Evolutionary conservation across 176 grass and related monocot genomes (phyloP), one percentile per base, ranked within the genome.

Genomic region (Cocos nucifera): DNA sequence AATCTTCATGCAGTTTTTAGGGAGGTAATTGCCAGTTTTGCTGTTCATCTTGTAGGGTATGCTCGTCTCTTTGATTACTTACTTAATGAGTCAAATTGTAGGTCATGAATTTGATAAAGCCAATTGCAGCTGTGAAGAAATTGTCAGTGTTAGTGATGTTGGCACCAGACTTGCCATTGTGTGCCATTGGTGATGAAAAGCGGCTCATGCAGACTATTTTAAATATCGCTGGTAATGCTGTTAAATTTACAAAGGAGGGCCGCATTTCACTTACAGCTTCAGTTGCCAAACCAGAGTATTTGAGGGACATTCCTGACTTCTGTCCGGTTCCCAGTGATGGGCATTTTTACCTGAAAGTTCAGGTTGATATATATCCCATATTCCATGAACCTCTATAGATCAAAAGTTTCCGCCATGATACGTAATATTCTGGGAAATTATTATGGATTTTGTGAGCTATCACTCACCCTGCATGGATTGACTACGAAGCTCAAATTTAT

Each of bases 181-280:
- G 73, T 56, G 81, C 84, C 23, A 71, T 89, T 76, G 94, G 94
- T 2, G 94, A 98, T 3, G 88, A 93, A 78, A 93, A 98, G 64
- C 81, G 88, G 22, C 76, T 98, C 28, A 80, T 98, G 87, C 94
- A 93, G 69, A 93, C 89, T 56, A 88, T 98, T 67, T 59, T 98
- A 19, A 98, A 98, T 77, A 80, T 98, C 35, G 82, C 67, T 56
- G 85, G 94, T 9, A 98, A 98, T 61, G 94, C 94, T 53, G 88
- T 98, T 26, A 98, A 98, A 64, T 98, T 86, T 73, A 98, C 94
- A 6, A 98, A 85, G 76, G 94, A 92, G 77, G 94, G 94, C 17
- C 76, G 89, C 52, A 83, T 98, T 57, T 83, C 94, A 22, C 69
- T 98, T 22, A 51, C 75, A 66, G 84, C 94, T 64, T 85, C 88